phyloP scores from a whole-genome alignment of 345 rosid genomes.

The Anastatica hierochuntica region DNA sequence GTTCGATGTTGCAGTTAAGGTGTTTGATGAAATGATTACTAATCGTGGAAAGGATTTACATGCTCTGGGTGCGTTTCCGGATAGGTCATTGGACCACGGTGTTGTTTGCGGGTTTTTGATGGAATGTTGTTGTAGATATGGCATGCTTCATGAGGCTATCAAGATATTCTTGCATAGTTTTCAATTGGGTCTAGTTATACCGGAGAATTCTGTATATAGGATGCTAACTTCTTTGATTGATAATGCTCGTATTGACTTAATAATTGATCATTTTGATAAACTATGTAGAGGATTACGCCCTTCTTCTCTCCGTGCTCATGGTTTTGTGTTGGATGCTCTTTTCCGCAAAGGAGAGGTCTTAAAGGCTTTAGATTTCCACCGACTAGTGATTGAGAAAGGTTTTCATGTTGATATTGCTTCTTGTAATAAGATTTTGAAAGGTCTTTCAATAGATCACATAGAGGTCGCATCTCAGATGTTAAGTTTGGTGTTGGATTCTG shows the following conservation, averaged over 20 bases:
- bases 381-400: constrained; percentile 19
- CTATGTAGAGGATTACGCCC: constrained; percentile 17
- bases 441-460: constrained; percentile 23
- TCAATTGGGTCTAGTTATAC: constrained; percentile 9
- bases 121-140: constrained; percentile 27
- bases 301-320: constrained; percentile 16
- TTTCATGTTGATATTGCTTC: constrained; percentile 27
- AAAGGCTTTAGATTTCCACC: constrained; percentile 32
- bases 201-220: constrained; percentile 12
- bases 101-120: constrained; percentile 28
- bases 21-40: constrained; percentile 32
- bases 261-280: constrained; percentile 24
- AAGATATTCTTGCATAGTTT: constrained; percentile 18
- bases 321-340: constrained; percentile 32
- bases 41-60: constrained; percentile 14
- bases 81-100: not conserved
- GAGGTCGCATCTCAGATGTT: constrained; percentile 27
- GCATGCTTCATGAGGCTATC: constrained; percentile 26
- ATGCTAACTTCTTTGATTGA: constrained; percentile 29
- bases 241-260: constrained; percentile 15
- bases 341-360: constrained; percentile 28
- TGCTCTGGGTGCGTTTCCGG: constrained; percentile 4
- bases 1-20: constrained; percentile 27
- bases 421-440: constrained; percentile 38
- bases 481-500: constrained; percentile 24